Base-by-base conservation (phyloP, 2,329 filamentous ascomycete genomes). In the Trichoderma harzianum region DNA sequence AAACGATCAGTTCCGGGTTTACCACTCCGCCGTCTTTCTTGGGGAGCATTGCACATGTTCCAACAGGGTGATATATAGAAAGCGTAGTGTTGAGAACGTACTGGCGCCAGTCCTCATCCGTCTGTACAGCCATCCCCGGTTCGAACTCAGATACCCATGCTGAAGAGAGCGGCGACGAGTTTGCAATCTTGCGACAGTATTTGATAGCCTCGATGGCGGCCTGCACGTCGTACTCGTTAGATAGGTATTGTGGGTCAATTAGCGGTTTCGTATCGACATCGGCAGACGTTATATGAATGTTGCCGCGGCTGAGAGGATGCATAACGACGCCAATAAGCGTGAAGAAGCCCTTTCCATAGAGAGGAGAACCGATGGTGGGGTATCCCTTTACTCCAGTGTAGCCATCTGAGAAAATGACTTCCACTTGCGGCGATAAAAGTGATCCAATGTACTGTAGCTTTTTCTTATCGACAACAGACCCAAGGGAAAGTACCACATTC, bases 21-120 rank as follows among this genome's bases (percentile, higher is more conserved):
- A 77, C 76, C 7, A 77, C 75, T 34, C 83, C 84, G 8, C 83
- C 84, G 14, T 82, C 76, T 36, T 80, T 78, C 24, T 77, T 76
- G 11, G 82, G 82, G 73, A 84, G 76, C 84, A 86, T 86, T 28
- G 75, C 75, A 7, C 72, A 73, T 43, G 76, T 76, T 14, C 75
- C 74, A 39, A 64, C 66, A 3, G 71, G 39, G 32, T 73, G 70
- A 39, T 53, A 72, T 14, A 47, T 70, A 11, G 65, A 53, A 12
- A 34, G 18, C 1, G 58, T 53, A 10, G 66, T 70, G 32, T 69
- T 55, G 14, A 51, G 34, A n/a, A 64, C 57, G 32, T 62, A 72
- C 5, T 61, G 32, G 3, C 60, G 30, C 43, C 62, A 53, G 30
- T 60, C 55, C 11, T 24, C 30, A 24, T 34, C 30, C 30, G 60